Base-by-base conservation (phyloP, 73 alveolate species). In the Halteria grandinella region DNA sequence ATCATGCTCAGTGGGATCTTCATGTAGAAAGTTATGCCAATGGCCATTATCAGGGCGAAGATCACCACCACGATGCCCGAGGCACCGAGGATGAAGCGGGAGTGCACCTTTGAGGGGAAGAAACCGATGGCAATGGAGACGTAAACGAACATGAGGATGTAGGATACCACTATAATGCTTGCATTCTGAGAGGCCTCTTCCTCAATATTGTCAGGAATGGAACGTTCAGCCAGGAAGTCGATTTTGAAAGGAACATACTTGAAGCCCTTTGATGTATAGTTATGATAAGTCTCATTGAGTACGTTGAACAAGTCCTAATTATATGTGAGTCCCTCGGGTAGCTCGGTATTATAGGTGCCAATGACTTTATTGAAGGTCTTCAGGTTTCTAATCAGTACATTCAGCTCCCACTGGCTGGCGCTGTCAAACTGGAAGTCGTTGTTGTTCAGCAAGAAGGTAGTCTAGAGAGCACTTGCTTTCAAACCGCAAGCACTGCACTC, bases 401-500 rank as follows among this genome's bases (percentile, higher is more conserved):
- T 79, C 69, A 87, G 71, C 76, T 95, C 99, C 99, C 99, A 95
- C 24, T 41, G 64, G 31, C 54, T 92, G 24, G 98, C 97, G 33
- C 75, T 75, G 39, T 93, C 86, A 41, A 69, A 69, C 23, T 92
- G 75, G 47, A 72, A 91, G 23, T 64, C 85, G 62, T 95, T 89
- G 70, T 95, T 93, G 45, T 89, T 88, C 58, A 95, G 82, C 62
- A 95, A 69, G 79, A 89, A 93, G 5, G 97, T 95, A 11, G 90
- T 91, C 31, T 84, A 48, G 72, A 92, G 64, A 39, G 98, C 97
- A 34, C 87, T 70, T 12, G 98, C 98, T 39, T 90, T 51, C 29
- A 88, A 88, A 47, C 84, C 75, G 79, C 99, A 95, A 43, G 88
- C 86, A 44, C 86, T 79, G 51, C 99, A 95, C 31, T 95, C 87